Base-by-base conservation (phyloP, 2,329 filamentous ascomycete genomes). In the Ophiostoma quercus region DNA sequence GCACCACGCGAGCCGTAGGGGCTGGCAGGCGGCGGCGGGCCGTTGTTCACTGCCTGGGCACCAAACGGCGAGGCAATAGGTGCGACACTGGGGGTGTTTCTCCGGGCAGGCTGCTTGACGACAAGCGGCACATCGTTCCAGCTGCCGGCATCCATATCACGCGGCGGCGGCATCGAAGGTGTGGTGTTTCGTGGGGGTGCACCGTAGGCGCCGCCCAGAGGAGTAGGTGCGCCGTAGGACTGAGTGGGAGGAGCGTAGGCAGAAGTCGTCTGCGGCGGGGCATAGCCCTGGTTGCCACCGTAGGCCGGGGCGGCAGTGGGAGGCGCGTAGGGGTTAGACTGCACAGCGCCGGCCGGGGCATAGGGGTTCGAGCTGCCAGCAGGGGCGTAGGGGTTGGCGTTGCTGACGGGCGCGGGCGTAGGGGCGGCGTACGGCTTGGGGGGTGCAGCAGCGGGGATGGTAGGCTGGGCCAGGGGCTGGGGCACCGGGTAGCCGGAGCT, bases 81-180 rank as follows among this genome's bases (percentile, higher is more conserved):
- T 68, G 88, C 86, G 25, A 87, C 82, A 69, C 84, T 88, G 2
- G 94, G 92, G 0, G 94, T 97, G 65, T 84, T 84, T 77, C 90
- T 87, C 74, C 94, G 88, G 29, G 89, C 85, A 16, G 90, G 84
- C 69, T 85, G 82, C 81, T 94, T 92, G 65, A 87, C 84, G 65
- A 98, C 91, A 75, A 97, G 86, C 1, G 95, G 95, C 68, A 96
- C 90, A 79, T 99, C 95, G 75, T 99, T 99, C 95, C 95, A 99
- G 75, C 91, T 90, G 37, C 89, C 87, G 73, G 89, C 89, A 73
- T 90, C 90, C 76, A 88, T 89, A 88, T 70, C 83, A 76, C 91
- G 87, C 22, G 92, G 87, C 29, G 92, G 89, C 57, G 87, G 84
- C 14, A 68, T 43, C 3, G 86, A 84, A 19, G 89, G 85, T 47